Percentiles rank a stretch among this genome's conserved stretches.
phyloP scores from a whole-genome alignment of 2,329 filamentous ascomycete species.

The Thelonectria olida region DNA sequence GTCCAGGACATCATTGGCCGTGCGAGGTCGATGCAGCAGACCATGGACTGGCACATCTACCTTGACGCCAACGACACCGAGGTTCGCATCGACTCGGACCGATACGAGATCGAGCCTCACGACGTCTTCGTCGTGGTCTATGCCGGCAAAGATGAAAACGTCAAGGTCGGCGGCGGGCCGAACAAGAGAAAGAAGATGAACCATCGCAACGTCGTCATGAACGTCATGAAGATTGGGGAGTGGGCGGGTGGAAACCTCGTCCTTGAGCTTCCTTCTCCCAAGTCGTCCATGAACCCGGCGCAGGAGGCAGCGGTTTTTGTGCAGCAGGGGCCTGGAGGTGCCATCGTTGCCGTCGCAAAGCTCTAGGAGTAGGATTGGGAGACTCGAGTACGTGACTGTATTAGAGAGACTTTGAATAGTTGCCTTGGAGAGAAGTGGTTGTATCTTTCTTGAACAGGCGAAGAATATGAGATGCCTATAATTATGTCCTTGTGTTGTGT shows the following conservation, averaged over 20 bases:
- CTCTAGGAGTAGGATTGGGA: constrained; percentile 1
- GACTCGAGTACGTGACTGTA: background rate
- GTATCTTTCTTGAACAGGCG: too few species aligned
- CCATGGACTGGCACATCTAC: constrained; percentile 32
- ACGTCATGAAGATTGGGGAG: constrained; percentile 46
- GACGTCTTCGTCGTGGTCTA: constrained; percentile 39
- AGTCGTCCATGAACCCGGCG: constrained; percentile 32
- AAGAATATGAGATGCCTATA: too few species aligned
- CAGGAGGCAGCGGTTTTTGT: constrained; percentile 41
- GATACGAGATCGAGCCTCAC: constrained; percentile 22
- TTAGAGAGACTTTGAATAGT: background rate
- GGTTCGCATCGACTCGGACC: constrained; percentile 36
- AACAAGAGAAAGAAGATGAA: constrained; percentile 49
- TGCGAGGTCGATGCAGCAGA: constrained; percentile 22
- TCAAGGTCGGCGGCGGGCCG: constrained; percentile 45
- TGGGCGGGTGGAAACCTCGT: constrained; percentile 45
- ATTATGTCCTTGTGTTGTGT: too few species aligned
- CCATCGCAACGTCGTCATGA: constrained; percentile 44
- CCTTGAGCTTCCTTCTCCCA: constrained; percentile 34
- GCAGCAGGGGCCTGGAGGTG: constrained; percentile 39
- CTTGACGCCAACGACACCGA: constrained; percentile 35
- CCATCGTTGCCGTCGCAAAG: constrained; percentile 38
- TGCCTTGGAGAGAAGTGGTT: too few species aligned
- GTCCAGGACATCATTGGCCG: constrained; percentile 29
- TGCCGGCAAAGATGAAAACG: constrained; percentile 35